phyloP scores from a whole-genome alignment of 805 yeast species.

The Lipomyces chichibuensis region DNA sequence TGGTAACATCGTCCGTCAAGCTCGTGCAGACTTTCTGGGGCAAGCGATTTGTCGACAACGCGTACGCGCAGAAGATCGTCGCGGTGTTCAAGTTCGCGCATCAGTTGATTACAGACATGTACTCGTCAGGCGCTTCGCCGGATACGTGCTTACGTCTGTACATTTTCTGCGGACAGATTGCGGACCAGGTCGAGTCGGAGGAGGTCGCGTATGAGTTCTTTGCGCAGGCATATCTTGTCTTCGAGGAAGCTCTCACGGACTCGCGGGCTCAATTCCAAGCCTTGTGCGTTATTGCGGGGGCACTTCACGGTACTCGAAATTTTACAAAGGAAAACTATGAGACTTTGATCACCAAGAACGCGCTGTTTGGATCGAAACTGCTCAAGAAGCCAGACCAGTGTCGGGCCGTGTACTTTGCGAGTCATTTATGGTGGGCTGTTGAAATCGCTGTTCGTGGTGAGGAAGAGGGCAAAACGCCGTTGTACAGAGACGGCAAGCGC shows the following conservation, averaged over 20 bases:
- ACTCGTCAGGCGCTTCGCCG: conserved; percentile 43
- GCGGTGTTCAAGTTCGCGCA: conserved; percentile 75
- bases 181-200: conserved; percentile 73
- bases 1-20: conserved; percentile 64
- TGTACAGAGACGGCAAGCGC: conserved; percentile 61
- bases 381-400: conserved; percentile 94
- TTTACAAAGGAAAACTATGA: conserved; percentile 73
- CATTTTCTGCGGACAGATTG: conserved; percentile 68
- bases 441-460: conserved; percentile 57
- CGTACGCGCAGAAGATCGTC: conserved; percentile 44
- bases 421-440: conserved; percentile 94
- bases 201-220: conserved; percentile 85
- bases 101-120: conserved; percentile 68
- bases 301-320: conserved; percentile 56
- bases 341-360: conserved; percentile 77
- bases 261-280: conserved; percentile 59
- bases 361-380: conserved; percentile 84
- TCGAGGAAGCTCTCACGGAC: conserved; percentile 66
- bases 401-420: conserved; percentile 81
- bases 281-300: conserved; percentile 54
- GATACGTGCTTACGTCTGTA: conserved; percentile 51
- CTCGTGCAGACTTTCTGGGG: conserved; percentile 56
- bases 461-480: conserved; percentile 48
- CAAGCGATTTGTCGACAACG: conserved; percentile 36
- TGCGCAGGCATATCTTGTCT: conserved; percentile 82